These are phyloP conservation scores for Azolla pinnata DNA, from an alignment of 75 land plant genomes.

Conservation along the genomic window DNA sequence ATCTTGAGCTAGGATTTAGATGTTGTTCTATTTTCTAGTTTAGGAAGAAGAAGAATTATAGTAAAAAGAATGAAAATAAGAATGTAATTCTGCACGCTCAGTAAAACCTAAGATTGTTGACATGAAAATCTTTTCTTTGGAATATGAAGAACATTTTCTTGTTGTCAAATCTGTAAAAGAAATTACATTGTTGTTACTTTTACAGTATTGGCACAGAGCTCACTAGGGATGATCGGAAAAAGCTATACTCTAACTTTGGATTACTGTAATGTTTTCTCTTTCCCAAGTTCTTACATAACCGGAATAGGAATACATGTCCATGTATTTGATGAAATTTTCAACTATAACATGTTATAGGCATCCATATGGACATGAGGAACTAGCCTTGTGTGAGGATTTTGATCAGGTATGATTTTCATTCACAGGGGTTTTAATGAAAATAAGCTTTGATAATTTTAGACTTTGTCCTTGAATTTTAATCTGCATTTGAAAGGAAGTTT, in stretches of 20 bases:
- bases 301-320: background rate
- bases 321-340: background rate
- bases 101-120: too few species aligned
- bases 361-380: slow-evolving; percentile 98
- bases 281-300: background rate
- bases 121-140: too few species aligned
- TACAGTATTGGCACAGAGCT: slow-evolving; percentile 95
- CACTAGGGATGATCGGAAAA: slow-evolving; percentile 92
- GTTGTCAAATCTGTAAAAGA: too few species aligned
- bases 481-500: too few species aligned
- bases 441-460: background rate
- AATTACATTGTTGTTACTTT: background rate
- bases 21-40: too few species aligned
- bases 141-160: too few species aligned
- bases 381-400: slow-evolving; percentile 87
- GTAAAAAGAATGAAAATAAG: too few species aligned
- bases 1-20: too few species aligned
- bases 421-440: background rate
- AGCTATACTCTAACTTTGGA: slow-evolving; percentile 90
- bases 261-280: slow-evolving; percentile 45
- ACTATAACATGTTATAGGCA: slow-evolving; percentile 32
- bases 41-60: too few species aligned
- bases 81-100: too few species aligned
- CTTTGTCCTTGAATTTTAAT: too few species aligned
- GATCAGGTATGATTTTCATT: slow-evolving; percentile 74